Conservation (phyloP, 2,329 filamentous ascomycete genomes). For the Tolypocladium sp. region DNA sequence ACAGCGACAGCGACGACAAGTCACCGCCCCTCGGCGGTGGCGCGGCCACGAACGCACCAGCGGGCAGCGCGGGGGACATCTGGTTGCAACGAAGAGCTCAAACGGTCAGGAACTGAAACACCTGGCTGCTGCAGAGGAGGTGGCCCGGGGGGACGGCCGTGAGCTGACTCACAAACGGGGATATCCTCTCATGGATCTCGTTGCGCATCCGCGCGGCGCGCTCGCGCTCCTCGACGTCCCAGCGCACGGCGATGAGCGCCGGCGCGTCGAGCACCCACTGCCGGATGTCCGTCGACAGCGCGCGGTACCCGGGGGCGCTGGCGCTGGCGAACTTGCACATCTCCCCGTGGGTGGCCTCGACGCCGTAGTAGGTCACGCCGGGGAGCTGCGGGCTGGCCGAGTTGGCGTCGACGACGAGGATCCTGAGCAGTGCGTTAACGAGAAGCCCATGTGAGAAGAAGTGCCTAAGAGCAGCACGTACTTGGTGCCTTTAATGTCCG, state of each 20-base stretch:
- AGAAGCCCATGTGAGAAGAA: neutral
- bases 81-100: neutral
- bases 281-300: slow-evolving; percentile 36
- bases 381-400: slow-evolving; percentile 62
- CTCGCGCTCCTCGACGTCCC: slow-evolving; percentile 51
- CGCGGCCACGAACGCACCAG: neutral
- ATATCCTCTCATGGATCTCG: slow-evolving; percentile 36
- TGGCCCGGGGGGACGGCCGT: neutral
- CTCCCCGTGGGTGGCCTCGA: slow-evolving; percentile 60
- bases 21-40: neutral
- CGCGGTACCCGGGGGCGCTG: slow-evolving; percentile 55
- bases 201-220: slow-evolving; percentile 30
- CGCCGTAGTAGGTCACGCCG: slow-evolving; percentile 64
- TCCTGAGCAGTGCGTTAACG: slow-evolving; percentile 13
- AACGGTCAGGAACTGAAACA: neutral
- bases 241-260: slow-evolving; percentile 43
- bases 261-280: slow-evolving; percentile 47
- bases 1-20: neutral
- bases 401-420: slow-evolving; percentile 58
- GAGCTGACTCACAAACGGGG: slow-evolving; percentile 12
- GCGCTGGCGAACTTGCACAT: slow-evolving; percentile 65
- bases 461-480: slow-evolving; percentile 12
- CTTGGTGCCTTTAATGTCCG: slow-evolving; percentile 56
- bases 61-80: neutral
- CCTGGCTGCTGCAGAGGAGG: neutral